Evolutionary conservation across 345 rosid species (phyloP), one percentile per base, ranked within the genome.

Genomic region (Camelina sativa): DNA sequence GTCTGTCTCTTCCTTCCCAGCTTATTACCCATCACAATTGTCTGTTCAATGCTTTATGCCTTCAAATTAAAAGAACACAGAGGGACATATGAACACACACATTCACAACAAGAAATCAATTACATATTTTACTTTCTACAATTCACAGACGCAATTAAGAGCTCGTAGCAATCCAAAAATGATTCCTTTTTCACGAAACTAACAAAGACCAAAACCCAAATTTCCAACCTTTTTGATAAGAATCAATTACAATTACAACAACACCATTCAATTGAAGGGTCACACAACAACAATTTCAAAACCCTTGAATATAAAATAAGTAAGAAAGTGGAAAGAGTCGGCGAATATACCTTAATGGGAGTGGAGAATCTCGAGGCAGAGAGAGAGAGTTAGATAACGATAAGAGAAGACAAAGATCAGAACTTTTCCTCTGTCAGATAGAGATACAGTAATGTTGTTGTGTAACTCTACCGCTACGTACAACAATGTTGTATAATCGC

Each of bases 21-120:
- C 81, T 93, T 91, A 86, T 91, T 93, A 69, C 98, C 98, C 98
- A 93, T 93, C 34, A n/a, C 46, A 53, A 32, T 2, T 11, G 20
- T 51, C 69, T 61, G 19, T 44, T 61, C 5, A 11, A 11, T 15
- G 50, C 50, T 44, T 2, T 44, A 69, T 16, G 62, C 30, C 32
- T 59, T 25, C 1, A 50, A 38, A 52, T 5, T 41, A 62, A 28
- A 23, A 72, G 28, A 62, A 3, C 44, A 48, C 8, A 30, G 11
- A 56, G 34, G 32, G 32, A 28, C 16, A 37, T 53, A 69, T 12
- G 22, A 9, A 58, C 10, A 70, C 35, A 34, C 37, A 34, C 8
- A 34, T 12, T 30, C 32, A 69, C 19, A 44, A 19, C 8, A 13
- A 70, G 47, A 59, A 20, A 58, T 6, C 47, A 34, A 54, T 1